These are phyloP conservation scores for Millerozyma acaciae DNA, from an alignment of 805 yeast genomes.

Conservation along the genomic window DNA sequence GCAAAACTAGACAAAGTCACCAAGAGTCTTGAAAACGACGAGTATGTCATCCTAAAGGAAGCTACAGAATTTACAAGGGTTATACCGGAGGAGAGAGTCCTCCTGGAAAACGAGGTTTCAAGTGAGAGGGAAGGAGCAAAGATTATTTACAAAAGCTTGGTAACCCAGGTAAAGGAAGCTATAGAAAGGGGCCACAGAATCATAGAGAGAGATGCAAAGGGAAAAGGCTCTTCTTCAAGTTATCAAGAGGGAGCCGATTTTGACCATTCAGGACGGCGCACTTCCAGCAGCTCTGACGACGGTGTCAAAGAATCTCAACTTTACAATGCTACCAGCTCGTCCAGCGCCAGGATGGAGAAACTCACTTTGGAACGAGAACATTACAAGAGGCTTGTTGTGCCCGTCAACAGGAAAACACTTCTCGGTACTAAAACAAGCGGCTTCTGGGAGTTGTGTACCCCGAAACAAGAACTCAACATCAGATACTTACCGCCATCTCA, in stretches of 20 bases:
- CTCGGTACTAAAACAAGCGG: slow-evolving; percentile 12
- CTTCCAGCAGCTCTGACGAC: slow-evolving; percentile 3
- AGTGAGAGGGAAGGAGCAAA: slow-evolving; percentile 17
- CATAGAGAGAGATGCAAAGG: slow-evolving; percentile 9
- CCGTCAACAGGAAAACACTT: slow-evolving; percentile 12
- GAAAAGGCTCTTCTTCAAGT: slow-evolving; percentile 8
- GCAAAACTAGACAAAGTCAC: slow-evolving; percentile 19
- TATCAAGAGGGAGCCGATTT: too few relatives aligned
- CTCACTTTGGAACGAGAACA: not conserved
- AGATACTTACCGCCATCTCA: slow-evolving; percentile 23
- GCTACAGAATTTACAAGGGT: slow-evolving; percentile 21
- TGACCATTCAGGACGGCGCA: not conserved
- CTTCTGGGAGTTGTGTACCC: slow-evolving; percentile 13
- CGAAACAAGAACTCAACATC: slow-evolving; percentile 14
- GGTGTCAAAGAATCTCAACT: slow-evolving; percentile 19
- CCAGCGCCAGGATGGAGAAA: slow-evolving; percentile 7
- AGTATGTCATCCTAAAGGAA: slow-evolving; percentile 36
- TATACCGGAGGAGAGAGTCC: slow-evolving; percentile 16
- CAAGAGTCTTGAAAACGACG: slow-evolving; percentile 35
- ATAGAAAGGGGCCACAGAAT: slow-evolving; percentile 22
- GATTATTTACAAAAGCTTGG: slow-evolving; percentile 20
- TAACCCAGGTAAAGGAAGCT: slow-evolving; percentile 24
- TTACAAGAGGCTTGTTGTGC: slow-evolving; percentile 9
- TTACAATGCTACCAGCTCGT: slow-evolving; percentile 10
- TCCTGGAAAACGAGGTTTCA: slow-evolving; percentile 13